Conservation (phyloP, 31 red algal genomes). For the Odonthalia washingtoniensis region DNA sequence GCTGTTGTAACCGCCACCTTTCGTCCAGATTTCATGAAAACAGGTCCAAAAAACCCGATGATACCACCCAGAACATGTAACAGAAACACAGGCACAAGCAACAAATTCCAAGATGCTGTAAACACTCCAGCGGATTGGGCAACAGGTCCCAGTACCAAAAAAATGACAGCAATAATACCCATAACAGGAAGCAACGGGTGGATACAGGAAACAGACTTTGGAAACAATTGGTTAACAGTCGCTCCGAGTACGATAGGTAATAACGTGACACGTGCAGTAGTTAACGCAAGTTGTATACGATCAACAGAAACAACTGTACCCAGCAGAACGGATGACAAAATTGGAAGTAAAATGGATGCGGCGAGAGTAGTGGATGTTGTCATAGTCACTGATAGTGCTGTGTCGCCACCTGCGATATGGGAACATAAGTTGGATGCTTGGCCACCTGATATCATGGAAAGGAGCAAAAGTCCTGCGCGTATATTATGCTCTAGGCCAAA, state of each 20-base stretch:
- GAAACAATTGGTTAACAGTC: conserved; percentile 17
- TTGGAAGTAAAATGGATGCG: conserved; percentile 69
- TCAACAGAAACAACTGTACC: conserved; percentile 67
- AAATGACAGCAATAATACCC: conserved; percentile 61
- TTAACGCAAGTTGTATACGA: conserved; percentile 53
- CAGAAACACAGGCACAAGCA: conserved; percentile 59
- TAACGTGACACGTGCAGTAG: conserved; percentile 68
- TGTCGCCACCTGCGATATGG: conserved; percentile 85
- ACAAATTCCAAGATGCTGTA: background rate
- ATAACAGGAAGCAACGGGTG: conserved; percentile 55
- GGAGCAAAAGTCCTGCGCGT: conserved; percentile 72
- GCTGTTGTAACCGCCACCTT: conserved; percentile 64
- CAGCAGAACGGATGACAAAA: conserved; percentile 71
- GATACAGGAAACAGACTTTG: conserved; percentile 31
- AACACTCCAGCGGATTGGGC: conserved; percentile 45
- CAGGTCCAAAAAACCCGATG: conserved; percentile 48
- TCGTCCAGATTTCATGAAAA: conserved; percentile 13
- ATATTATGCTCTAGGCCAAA: no score
- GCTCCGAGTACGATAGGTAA: conserved; percentile 75
- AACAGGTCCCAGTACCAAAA: conserved; percentile 67
- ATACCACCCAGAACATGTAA: conserved; percentile 67
- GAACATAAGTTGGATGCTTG: conserved; percentile 92
- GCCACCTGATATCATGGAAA: conserved; percentile 89
- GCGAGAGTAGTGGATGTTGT: conserved; percentile 77
- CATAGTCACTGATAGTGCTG: conserved; percentile 89